Evolutionary conservation across 1,284 basidiomycete genomes (phyloP), one percentile per base, ranked within the genome.

Genomic region (Wallemia hederae): DNA sequence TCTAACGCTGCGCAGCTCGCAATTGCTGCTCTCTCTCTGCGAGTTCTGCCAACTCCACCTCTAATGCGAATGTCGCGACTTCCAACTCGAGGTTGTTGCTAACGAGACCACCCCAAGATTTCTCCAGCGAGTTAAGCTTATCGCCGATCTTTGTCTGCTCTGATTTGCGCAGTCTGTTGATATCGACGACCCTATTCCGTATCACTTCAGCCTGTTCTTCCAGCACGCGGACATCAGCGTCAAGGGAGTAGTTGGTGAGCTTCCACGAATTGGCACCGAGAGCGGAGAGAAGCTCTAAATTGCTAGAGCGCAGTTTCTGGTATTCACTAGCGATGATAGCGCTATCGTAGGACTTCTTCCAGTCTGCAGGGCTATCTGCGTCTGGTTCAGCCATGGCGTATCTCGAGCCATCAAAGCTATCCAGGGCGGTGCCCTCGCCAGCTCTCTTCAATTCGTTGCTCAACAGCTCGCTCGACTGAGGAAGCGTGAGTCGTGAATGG

Each of bases 231-330:
- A 82, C 79, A 49, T 82, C 80, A 29, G 80, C 77, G 69, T 92
- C 87, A 25, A 89, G 73, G 28, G 85, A 75, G 69, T 88, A 90
- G 71, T 94, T 92, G 69, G 86, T 80, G 69, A 92, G 80, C 64
- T 83, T 78, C 85, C 87, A 94, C 11, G 83, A 81, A 72, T 96
- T 94, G 14, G 83, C 74, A 1, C 88, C 94, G 69, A 92, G 91
- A 55, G 80, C 80, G 68, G 87, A 81, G 49, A 96, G 72, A 24
- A 98, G 73, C 7, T 82, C 78, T 49, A 91, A 73, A 73, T 97
- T 97, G 49, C 82, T 81, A 65, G 85, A 80, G 64, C 91, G 77
- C 65, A 87, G 75, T 31, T 79, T 78, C 72, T 94, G 91, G 69
- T 97, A 88, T 66, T 89, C 89, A 49, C 94, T 75, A 63, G 91